These are phyloP conservation scores for Filobasidium uniguttulatum DNA, from an alignment of 1,284 basidiomycete genomes.

Conservation along the genomic window DNA sequence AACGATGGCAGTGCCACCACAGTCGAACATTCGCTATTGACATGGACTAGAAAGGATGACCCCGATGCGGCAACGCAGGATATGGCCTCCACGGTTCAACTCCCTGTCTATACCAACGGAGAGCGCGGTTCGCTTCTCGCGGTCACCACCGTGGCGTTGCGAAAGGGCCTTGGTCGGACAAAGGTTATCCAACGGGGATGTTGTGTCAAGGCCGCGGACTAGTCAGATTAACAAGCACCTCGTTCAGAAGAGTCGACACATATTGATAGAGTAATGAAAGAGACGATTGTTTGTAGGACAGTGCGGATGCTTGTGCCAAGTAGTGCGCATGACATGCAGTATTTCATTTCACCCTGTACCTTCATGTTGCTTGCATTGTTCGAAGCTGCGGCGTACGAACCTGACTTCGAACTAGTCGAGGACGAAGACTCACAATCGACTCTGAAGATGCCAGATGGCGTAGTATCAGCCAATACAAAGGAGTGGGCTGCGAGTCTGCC, in stretches of 20 bases:
- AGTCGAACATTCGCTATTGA: slow-evolving; percentile 37
- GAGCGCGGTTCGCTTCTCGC: slow-evolving; percentile 83
- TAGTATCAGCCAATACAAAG: slow-evolving; percentile 75
- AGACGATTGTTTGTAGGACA: no score
- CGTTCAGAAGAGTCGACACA: no score
- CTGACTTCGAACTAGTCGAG: slow-evolving; percentile 76
- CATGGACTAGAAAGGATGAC: slow-evolving; percentile 46
- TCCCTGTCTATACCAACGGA: slow-evolving; percentile 83
- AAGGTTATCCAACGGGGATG: slow-evolving; percentile 5
- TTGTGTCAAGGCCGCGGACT: slow-evolving; percentile 1
- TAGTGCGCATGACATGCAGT: no score
- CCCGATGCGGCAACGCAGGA: slow-evolving; percentile 34
- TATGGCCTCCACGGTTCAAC: slow-evolving; percentile 46
- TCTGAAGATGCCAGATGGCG: slow-evolving; percentile 74
- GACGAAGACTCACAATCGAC: slow-evolving; percentile 42
- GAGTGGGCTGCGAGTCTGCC: slow-evolving; percentile 74
- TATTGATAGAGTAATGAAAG: no score
- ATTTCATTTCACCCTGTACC: no score
- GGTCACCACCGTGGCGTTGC: slow-evolving; percentile 38
- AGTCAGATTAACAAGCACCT: not conserved
- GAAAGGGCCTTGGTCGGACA: not conserved
- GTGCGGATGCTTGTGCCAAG: no score
- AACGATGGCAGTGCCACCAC: slow-evolving; percentile 74
- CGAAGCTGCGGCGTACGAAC: slow-evolving; percentile 71
- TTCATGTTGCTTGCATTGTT: no score